Base-by-base conservation (phyloP, 2,329 filamentous ascomycete genomes). In the Colletotrichum sublineola region DNA sequence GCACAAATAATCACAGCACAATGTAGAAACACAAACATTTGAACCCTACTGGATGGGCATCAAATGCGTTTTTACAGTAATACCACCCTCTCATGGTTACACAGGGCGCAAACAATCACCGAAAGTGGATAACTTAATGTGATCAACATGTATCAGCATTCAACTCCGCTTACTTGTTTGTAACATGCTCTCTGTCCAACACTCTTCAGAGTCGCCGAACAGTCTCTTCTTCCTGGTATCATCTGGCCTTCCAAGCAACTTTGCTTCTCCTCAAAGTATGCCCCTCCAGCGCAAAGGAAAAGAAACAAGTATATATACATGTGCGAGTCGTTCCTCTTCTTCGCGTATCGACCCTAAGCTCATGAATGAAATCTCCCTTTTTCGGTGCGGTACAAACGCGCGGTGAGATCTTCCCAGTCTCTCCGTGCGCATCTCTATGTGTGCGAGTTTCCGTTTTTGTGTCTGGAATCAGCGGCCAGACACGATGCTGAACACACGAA, bases 271-370 rank as follows among this genome's bases (percentile, higher is more conserved):
- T 67, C 70, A 56, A 50, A 61, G 38, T 58, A 71, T 73, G 63
- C 67, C 60, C 48, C 44, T 68, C 63, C 68, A 68, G 63, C 65
- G 60, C 68, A 68, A 67, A 67, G 36, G 63, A 63, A 63, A 74
- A 74, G 68, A 72, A 72, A 72, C 68, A 72, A 72, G 63, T 74
- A 73, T 74, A 74, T 74, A 74, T 74, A 74, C 72, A 74, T 64
- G 64, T 73, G 68, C 72, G 68, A 67, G 64, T 68, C 68, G 72
- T 74, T 68, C 68, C 64, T 74, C 68, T 68, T 74, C 71, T 71
- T 71, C 68, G 63, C 68, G 48, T 64, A 48, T 29, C 63, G 70
- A 70, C 70, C 70, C 67, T 62, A 38, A 66, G 66, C 67, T 63
- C 70, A 71, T 73, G 70, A 67, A 71, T 71, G 62, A 71, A 73